These are phyloP conservation scores for Nicotiana attenuata DNA, from an alignment of 257 asterid species.

Conservation along the genomic window DNA sequence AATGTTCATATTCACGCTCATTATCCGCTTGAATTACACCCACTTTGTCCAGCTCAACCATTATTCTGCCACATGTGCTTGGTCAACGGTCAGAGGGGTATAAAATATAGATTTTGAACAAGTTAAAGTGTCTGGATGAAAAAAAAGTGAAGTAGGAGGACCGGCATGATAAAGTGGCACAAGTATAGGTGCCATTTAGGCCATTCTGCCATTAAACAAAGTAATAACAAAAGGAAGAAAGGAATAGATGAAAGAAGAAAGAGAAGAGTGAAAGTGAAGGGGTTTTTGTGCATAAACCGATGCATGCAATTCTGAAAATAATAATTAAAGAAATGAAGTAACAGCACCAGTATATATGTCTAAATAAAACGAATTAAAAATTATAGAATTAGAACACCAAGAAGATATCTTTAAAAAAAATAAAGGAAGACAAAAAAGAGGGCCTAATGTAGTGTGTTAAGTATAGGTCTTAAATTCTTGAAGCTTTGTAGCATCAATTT, in stretches of 20 bases:
- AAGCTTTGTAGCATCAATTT: background rate
- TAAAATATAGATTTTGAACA: no score
- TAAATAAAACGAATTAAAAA: background rate
- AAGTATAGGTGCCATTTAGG: no score
- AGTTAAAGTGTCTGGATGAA: no score
- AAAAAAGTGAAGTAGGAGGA: no score
- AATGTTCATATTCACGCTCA: no score
- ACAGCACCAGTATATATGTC: background rate
- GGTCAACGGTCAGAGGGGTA: no score
- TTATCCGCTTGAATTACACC: no score
- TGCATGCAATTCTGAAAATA: background rate
- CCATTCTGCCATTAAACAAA: background rate
- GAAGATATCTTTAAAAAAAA: background rate
- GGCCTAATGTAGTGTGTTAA: background rate
- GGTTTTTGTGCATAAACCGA: background rate
- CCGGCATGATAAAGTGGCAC: no score
- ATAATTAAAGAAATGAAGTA: background rate
- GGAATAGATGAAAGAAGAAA: background rate
- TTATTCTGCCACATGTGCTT: no score
- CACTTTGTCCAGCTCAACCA: no score
- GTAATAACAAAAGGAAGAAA: background rate
- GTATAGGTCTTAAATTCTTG: background rate
- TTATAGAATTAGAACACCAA: background rate
- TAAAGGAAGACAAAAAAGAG: background rate
- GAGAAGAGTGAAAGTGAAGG: background rate